These are phyloP conservation scores for Catharanthus roseus DNA, from an alignment of 257 asterid genomes.

Conservation along the genomic window DNA sequence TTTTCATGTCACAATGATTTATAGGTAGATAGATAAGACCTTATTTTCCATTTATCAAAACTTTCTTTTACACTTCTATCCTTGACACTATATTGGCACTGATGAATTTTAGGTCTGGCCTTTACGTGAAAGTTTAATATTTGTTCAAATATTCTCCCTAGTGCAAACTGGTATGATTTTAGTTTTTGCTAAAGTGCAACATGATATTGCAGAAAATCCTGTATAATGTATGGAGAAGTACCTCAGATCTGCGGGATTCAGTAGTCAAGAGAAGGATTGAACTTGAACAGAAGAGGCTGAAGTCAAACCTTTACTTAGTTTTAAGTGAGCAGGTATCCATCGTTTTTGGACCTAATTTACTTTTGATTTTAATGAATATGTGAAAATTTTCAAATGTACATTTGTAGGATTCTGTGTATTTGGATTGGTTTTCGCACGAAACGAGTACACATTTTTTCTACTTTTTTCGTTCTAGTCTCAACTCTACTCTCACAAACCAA, in stretches of 20 bases:
- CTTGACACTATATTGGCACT: not conserved
- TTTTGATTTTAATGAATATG: not conserved
- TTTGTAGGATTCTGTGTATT: not conserved
- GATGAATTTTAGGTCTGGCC: not conserved
- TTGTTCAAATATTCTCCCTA: not conserved
- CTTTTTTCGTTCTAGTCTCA: no score
- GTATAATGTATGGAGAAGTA: conserved; percentile 53
- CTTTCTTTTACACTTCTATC: not conserved
- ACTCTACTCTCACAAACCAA: no score
- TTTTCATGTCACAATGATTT: conserved; percentile 5
- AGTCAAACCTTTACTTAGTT: conserved; percentile 53
- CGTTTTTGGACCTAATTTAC: not conserved
- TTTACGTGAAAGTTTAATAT: not conserved
- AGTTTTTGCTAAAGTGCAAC: not conserved
- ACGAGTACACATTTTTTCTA: no score
- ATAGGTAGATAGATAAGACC: not conserved
- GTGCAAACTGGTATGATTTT: not conserved
- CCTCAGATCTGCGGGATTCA: conserved; percentile 42
- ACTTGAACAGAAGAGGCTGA: conserved; percentile 62
- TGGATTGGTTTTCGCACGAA: no score
- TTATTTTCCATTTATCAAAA: not conserved
- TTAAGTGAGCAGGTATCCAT: conserved; percentile 67
- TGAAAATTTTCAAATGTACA: not conserved
- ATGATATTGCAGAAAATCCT: conserved; percentile 57
- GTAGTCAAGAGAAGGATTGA: conserved; percentile 51